Conservation (phyloP, 2,329 filamentous ascomycete genomes). For the Fusarium armeniacum region DNA sequence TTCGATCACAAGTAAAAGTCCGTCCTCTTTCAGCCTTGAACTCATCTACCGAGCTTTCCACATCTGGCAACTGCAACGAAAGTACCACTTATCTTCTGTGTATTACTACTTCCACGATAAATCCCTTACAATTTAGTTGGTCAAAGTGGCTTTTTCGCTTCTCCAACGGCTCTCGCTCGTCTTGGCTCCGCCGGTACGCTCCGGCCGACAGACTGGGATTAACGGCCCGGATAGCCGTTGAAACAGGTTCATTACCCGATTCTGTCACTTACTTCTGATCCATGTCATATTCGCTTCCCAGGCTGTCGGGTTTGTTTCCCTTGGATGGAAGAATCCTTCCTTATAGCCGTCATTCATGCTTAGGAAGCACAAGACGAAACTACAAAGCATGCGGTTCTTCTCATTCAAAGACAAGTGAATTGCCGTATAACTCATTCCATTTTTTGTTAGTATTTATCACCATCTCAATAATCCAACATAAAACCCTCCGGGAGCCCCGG, state of each 20-base stretch:
- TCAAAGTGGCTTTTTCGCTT: not conserved
- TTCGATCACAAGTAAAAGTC: not conserved
- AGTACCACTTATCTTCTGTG: not conserved
- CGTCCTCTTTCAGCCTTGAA: conserved; percentile 15
- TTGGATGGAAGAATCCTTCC: not conserved
- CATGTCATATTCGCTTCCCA: conserved; percentile 17
- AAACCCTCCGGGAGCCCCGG: conserved; percentile 13
- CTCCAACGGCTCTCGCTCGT: conserved; percentile 36
- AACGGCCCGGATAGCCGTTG: conserved; percentile 43
- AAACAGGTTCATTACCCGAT: conserved; percentile 19
- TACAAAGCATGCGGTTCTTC: not conserved
- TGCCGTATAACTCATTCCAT: not conserved
- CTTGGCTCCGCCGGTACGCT: conserved; percentile 34
- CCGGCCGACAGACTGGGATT: conserved; percentile 35
- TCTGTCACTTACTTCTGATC: not conserved
- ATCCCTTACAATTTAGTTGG: not conserved
- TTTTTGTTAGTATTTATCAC: not conserved
- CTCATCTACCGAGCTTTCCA: conserved; percentile 26
- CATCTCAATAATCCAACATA: not conserved
- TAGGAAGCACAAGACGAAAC: conserved; percentile 5
- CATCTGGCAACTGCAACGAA: conserved; percentile 29
- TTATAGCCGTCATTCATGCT: not conserved
- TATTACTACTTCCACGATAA: not conserved
- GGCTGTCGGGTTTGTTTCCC: conserved; percentile 28
- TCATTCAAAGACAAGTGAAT: not conserved